These are phyloP conservation scores for Podospora australis DNA, from an alignment of 495 filamentous ascomycete genomes.

Conservation along the genomic window DNA sequence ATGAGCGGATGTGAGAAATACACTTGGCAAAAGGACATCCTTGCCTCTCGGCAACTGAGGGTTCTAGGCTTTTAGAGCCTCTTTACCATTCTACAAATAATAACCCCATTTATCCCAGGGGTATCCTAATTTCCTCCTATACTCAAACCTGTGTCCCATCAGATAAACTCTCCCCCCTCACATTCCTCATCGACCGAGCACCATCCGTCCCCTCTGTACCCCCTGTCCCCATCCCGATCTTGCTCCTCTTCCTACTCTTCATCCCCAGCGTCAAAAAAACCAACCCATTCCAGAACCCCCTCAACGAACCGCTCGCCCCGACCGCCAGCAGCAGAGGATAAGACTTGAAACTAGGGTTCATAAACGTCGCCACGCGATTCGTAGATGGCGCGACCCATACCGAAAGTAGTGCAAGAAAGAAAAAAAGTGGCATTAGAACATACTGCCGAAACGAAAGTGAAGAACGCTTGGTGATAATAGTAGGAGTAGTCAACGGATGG, in stretches of 20 bases:
- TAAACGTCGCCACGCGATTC: conserved; percentile 33
- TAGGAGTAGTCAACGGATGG: neutral
- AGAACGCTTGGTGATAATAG: conserved; percentile 14
- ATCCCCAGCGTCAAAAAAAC: conserved; percentile 39
- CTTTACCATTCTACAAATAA: too few relatives aligned
- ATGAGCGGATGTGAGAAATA: too few relatives aligned
- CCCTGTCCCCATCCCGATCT: neutral
- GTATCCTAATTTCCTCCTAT: too few relatives aligned
- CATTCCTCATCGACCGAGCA: too few relatives aligned
- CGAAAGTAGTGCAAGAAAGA: conserved; percentile 39
- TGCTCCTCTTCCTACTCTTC: conserved; percentile 30
- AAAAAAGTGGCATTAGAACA: conserved; percentile 43
- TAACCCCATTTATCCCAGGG: too few relatives aligned
- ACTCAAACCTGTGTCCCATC: too few relatives aligned
- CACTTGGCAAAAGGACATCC: too few relatives aligned
- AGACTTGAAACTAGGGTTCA: conserved; percentile 25
- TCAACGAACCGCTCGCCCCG: conserved; percentile 34
- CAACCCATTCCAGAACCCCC: conserved; percentile 45
- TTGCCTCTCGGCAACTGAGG: too few relatives aligned
- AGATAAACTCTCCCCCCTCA: too few relatives aligned
- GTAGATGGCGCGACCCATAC: conserved; percentile 42
- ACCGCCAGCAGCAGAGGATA: conserved; percentile 36
- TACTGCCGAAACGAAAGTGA: conserved; percentile 41
- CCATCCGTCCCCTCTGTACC: too few relatives aligned
- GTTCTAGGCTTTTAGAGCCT: too few relatives aligned